A percentile compares a stretch with the other conserved stretches of the same genome.
Conservation (phyloP, 495 filamentous ascomycete genomes). For the Sphaerosporella brunnea region DNA sequence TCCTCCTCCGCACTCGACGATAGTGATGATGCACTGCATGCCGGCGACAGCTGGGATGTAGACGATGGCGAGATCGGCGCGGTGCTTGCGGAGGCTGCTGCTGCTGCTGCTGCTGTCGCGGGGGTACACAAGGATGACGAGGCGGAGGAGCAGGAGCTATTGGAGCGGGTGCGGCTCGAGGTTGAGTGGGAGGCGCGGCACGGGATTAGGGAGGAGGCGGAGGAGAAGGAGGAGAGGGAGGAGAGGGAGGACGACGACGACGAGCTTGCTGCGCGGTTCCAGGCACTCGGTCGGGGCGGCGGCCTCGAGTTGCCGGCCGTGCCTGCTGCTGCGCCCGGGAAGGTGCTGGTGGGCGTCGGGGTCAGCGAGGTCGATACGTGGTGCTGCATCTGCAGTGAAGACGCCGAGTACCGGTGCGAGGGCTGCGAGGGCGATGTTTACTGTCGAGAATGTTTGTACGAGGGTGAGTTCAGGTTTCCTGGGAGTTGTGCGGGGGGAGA, state of each 20-base stretch:
- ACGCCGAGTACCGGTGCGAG: slow-evolving; percentile 21
- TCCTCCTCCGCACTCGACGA: no score
- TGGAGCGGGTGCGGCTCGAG: slow-evolving; percentile 16
- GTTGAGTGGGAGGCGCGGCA: slow-evolving; percentile 14
- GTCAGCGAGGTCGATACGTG: slow-evolving; percentile 17
- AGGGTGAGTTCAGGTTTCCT: no score
- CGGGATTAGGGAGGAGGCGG: not conserved
- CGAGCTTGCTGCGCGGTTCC: slow-evolving; percentile 14
- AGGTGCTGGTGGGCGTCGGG: not conserved
- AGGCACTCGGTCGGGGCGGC: slow-evolving; percentile 9
- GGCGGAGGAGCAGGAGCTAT: slow-evolving; percentile 12
- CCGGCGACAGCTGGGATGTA: not conserved
- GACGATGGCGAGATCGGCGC: slow-evolving; percentile 10
- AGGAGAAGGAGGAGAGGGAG: not conserved
- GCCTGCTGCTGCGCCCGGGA: not conserved
- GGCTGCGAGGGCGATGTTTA: slow-evolving; percentile 25
- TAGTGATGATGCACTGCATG: no score
- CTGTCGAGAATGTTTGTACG: slow-evolving; percentile 19
- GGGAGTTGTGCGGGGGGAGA: not conserved
- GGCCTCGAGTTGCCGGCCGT: not conserved
- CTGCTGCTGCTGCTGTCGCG: not conserved
- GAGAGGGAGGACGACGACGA: not conserved
- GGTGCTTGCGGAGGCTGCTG: slow-evolving; percentile 10
- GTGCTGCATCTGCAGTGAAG: slow-evolving; percentile 26
- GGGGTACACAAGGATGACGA: slow-evolving; percentile 1